A percentile compares a stretch with the other conserved stretches of the same genome.
Conservation (phyloP, 441 rosid genomes). For the Mallotus japonicus region DNA sequence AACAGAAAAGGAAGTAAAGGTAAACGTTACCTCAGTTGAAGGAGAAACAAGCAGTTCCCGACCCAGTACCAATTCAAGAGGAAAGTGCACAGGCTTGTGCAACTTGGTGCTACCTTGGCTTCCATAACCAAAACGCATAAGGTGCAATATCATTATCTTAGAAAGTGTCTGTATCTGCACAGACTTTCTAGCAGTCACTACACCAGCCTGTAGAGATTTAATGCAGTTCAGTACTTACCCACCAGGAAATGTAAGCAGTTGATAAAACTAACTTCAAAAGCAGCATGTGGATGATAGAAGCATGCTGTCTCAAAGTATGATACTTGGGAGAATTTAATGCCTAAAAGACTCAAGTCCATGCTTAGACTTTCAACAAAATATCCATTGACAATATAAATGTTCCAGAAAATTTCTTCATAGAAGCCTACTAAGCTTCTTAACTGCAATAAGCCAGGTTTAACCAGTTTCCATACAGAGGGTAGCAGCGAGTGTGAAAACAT, state of each 20-base stretch:
- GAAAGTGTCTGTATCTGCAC: constrained; percentile 78
- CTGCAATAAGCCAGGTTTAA: background rate
- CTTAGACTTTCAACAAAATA: background rate
- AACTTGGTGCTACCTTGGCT: constrained; percentile 88
- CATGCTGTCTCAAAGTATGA: background rate
- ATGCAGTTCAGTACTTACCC: background rate
- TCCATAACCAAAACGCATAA: constrained; percentile 95
- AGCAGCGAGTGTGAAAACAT: background rate
- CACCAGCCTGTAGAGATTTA: constrained; percentile 51
- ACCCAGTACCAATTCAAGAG: constrained; percentile 64
- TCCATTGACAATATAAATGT: background rate
- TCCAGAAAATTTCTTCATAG: background rate
- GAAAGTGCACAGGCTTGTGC: constrained; percentile 84
- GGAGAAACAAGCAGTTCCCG: constrained; percentile 68
- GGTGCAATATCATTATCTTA: constrained; percentile 86
- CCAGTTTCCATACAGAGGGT: background rate
- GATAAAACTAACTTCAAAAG: background rate
- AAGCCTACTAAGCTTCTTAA: background rate
- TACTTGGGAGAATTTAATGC: background rate
- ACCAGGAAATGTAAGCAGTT: background rate
- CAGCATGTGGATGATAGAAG: background rate
- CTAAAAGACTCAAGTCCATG: background rate
- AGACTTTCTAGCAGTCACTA: constrained; percentile 81
- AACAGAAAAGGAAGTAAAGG: background rate
- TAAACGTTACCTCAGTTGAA: constrained; percentile 48